Base-by-base conservation (phyloP, 116 monocot genomes). In the Zostera marina region DNA sequence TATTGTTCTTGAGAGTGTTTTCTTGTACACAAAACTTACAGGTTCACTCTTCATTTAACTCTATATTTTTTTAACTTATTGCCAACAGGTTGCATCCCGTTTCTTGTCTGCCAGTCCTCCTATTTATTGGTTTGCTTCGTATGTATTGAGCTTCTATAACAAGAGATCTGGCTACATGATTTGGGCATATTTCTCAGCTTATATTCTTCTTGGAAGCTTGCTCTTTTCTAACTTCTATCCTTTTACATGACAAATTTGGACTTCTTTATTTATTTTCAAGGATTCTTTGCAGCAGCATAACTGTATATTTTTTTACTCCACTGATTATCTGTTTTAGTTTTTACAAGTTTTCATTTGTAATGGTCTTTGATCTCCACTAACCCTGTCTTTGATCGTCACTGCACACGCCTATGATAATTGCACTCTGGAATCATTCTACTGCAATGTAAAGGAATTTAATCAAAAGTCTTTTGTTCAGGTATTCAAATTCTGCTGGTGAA, bases 201-300 rank as follows among this genome's bases (percentile, higher is more conserved):
- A 79, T 61, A 60, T 79, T 67, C 81, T 93, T 49, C 72, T 93
- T 16, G 93, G 87, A 42, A 79, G 79, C 65, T 56, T 93, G 22
- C 81, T 93, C 41, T 93, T 93, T 73, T 83, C 93, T 26, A 87
- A 77, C 56, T 93, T 93, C 66, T 93, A 87, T 54, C 93, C 92
- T 38, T 93, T 93, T 79, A 93, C 93, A 26, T 91, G 73, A 89
- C 42, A 7, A 32, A 54, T 32, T 32, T 32, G 32, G 32, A 5
- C 32, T 32, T 32, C 32, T 32, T 32, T 32, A 32, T 32, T 32
- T 32, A 32, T 32, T 32, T 32, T 32, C 32, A 32, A 32, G 32
- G 32, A 32, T 32, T 32, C 32, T 32, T 32, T 32, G 32, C 32
- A 32, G 32, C 32, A 32, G 32, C 5, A 32, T 32, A 32, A 32